Evolutionary conservation across 2,329 filamentous ascomycete species (phyloP).

Genomic region (Exophiala oligosperma): DNA sequence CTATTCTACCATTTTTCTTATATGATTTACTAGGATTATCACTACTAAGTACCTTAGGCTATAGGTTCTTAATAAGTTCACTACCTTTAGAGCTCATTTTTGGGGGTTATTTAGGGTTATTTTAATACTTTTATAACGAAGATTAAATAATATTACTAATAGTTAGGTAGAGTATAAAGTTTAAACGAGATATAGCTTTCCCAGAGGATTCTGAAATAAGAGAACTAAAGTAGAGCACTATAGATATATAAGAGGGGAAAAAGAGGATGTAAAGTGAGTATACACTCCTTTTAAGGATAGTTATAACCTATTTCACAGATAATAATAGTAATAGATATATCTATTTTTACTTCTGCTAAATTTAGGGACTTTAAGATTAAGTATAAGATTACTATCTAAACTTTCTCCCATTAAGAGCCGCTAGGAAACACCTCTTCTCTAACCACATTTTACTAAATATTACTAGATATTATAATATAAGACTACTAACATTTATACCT

Average conservation of each 20-base stretch:
- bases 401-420: background rate
- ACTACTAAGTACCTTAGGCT: background rate
- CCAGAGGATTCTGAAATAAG: background rate
- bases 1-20: background rate
- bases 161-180: background rate
- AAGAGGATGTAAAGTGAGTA: background rate
- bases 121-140: background rate
- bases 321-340: background rate
- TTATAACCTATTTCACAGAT: background rate
- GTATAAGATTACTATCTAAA: background rate
- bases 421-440: background rate
- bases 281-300: background rate
- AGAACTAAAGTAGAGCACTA: background rate
- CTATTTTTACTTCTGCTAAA: constrained; percentile 3
- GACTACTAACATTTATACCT: background rate
- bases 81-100: background rate
- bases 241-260: background rate
- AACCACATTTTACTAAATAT: background rate
- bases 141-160: background rate
- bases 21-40: background rate
- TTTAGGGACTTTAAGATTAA: background rate
- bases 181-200: background rate
- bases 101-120: background rate
- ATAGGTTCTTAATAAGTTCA: background rate
- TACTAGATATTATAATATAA: background rate